Percentiles rank a stretch among this genome's conserved stretches.
These are phyloP conservation scores for Exophiala aquamarina DNA, from an alignment of 2,329 filamentous ascomycete species.

Conservation along the genomic window DNA sequence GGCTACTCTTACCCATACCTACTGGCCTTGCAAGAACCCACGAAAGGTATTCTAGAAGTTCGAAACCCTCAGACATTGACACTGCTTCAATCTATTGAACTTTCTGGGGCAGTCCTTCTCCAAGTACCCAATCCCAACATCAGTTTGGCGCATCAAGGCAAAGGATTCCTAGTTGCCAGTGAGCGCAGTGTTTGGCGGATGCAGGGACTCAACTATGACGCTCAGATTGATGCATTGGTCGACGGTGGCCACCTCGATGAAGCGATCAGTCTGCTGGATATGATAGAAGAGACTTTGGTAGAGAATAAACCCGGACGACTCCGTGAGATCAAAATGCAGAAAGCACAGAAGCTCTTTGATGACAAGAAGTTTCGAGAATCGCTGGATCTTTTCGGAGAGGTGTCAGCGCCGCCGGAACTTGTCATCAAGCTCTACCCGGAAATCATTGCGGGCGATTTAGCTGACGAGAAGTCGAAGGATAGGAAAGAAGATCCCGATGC, in stretches of 20 bases:
- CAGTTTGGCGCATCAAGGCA: slow-evolving; percentile 92
- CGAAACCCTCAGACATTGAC: slow-evolving; percentile 89
- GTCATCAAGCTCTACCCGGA: slow-evolving; percentile 83
- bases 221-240: slow-evolving; percentile 80
- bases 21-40: slow-evolving; percentile 76
- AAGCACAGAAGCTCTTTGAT: slow-evolving; percentile 81
- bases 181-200: slow-evolving; percentile 95
- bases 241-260: slow-evolving; percentile 77
- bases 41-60: slow-evolving; percentile 84
- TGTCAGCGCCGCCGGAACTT: slow-evolving; percentile 83
- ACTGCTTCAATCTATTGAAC: slow-evolving; percentile 78
- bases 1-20: slow-evolving; percentile 98
- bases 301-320: slow-evolving; percentile 77
- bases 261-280: slow-evolving; percentile 80
- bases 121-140: slow-evolving; percentile 92
- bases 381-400: slow-evolving; percentile 86
- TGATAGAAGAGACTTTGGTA: slow-evolving; percentile 90
- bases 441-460: slow-evolving; percentile 76
- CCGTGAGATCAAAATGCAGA: slow-evolving; percentile 84
- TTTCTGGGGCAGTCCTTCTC: slow-evolving; percentile 79
- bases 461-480: slow-evolving; percentile 46
- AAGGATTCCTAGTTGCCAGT: slow-evolving; percentile 91
- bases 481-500: slow-evolving; percentile 30
- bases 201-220: slow-evolving; percentile 87
- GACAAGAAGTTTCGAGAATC: slow-evolving; percentile 80